Base-by-base conservation (phyloP, 1,139 yeast genomes). In the Eremothecium cymbalariae region DNA sequence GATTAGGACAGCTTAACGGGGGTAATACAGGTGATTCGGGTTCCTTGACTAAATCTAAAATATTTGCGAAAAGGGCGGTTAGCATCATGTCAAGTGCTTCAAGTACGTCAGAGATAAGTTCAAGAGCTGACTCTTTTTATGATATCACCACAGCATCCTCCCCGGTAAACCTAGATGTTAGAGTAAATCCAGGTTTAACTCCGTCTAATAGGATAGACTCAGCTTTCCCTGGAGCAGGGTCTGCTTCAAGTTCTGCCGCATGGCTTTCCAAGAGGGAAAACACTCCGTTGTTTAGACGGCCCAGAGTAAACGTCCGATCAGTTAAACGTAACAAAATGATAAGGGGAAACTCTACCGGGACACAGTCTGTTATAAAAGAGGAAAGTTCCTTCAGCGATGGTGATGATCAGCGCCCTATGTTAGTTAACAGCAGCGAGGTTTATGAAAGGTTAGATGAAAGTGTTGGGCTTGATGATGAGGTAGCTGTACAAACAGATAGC, bases 261-360 rank as follows among this genome's bases (percentile, higher is more conserved):
- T 44, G 57, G 50, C 38, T 44, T n/a, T 41, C 53, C 59, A 68
- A 58, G 63, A 65, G 63, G 56, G 73, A 51, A 57, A 74, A 60
- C 58, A 71, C 54, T 2, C 63, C 66, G 11, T 42, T 60, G 7
- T 62, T 62, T 38, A 58, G 50, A 45, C 60, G 59, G 29, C 48
- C 38, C 25, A 37, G 42, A 32, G 41, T 33, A 32, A 50, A 34
- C 37, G 51, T 53, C 42, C 42, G 49, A 41, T 44, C 47, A 17
- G 33, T 42, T 15, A 53, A 49, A 24, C 43, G 55, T n/a, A 31
- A 27, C n/a, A 43, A 40, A 5, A 42, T 45, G 16, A 25, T 47
- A 25, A 45, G 44, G 15, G 40, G 33, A 16, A 36, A 34, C 14
- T 36, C 48, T 4, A 33, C 41, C 4, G 46, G 45, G 6, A 33